Evolutionary conservation across 805 yeast species (phyloP).

Genomic region (Monosporozyma yasuniensis): DNA sequence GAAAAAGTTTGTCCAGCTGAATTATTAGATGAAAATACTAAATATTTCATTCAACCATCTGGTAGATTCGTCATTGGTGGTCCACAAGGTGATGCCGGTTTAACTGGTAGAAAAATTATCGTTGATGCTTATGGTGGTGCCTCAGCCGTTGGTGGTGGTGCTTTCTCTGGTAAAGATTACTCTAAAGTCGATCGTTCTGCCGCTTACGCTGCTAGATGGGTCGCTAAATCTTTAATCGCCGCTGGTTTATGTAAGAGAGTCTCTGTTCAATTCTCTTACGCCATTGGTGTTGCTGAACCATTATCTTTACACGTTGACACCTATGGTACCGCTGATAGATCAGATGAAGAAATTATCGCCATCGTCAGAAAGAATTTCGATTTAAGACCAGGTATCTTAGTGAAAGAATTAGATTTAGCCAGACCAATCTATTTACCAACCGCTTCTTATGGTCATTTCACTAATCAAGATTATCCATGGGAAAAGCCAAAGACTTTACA

Average conservation of each 20-base stretch:
- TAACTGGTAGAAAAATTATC: slow-evolving; percentile 98
- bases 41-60: slow-evolving; percentile 97
- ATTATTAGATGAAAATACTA: slow-evolving; percentile 87
- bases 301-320: slow-evolving; percentile 95
- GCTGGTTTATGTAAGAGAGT: slow-evolving; percentile 97
- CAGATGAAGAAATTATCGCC: slow-evolving; percentile 82
- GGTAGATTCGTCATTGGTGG: slow-evolving; percentile 99
- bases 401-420: slow-evolving; percentile 91
- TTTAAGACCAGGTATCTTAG: slow-evolving; percentile 98
- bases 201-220: slow-evolving; percentile 99
- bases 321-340: slow-evolving; percentile 90
- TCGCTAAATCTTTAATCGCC: slow-evolving; percentile 92
- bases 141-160: slow-evolving; percentile 99
- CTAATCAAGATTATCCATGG: slow-evolving; percentile 98
- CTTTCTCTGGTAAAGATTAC: slow-evolving; percentile 99
- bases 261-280: slow-evolving; percentile 96
- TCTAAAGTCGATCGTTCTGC: slow-evolving; percentile 99
- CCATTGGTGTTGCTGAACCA: slow-evolving; percentile 99
- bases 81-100: slow-evolving; percentile 99
- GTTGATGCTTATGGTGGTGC: slow-evolving; percentile 99
- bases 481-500: slow-evolving; percentile 84
- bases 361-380: slow-evolving; percentile 93
- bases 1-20: slow-evolving; percentile 88
- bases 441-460: slow-evolving; percentile 99
- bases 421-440: slow-evolving; percentile 99